Base-by-base conservation (phyloP, 2,329 filamentous ascomycete species). In the Paecilomyces sp. region DNA sequence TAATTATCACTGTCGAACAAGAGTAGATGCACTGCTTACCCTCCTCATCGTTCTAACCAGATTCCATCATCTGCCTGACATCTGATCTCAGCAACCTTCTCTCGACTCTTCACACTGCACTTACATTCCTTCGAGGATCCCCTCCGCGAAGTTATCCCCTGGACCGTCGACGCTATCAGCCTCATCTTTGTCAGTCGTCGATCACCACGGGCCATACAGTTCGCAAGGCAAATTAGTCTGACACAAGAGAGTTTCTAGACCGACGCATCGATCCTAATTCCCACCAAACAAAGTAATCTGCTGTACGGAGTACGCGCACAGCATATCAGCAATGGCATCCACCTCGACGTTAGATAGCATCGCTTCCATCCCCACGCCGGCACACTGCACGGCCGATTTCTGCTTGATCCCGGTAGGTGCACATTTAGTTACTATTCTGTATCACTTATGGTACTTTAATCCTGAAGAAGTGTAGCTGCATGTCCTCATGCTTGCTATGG, bases 341-440 rank as follows among this genome's bases (percentile, higher is more conserved):
- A 53, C 11, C 18, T 53, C 18, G 22, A 30, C 22, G 28, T 25
- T 22, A n/a, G 28, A 25, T 54, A 60, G 57, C n/a, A 66, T 68
- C 22, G 57, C 62, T 13, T 66, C 65, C 6, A 70, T 76, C 55
- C 69, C 72, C 50, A 93, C 91, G 0, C 92, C 92, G 3, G 79
- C 84, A 59, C 79, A 86, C 60, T 95, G 91, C 76, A 91, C 88
- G 58, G 92, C 89, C 60, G 92, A 97, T 77, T 96, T 97, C 74
- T 97, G 92, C 75, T 81, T 97, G 65, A 88, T 97, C 62, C 92
- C 92, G 1, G 88, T 90, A 70, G 61, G 84, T 77, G 57, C 51
- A 47, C 11, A 36, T 47, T n/a, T 34, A 13, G 36, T 15, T 30
- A 15, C 24, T 28, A 7, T 9, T 12, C 13, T 50, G 36, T 36